Evolutionary conservation across 2,329 filamentous ascomycete species (phyloP).

Genomic region (Botryotinia convoluta): DNA sequence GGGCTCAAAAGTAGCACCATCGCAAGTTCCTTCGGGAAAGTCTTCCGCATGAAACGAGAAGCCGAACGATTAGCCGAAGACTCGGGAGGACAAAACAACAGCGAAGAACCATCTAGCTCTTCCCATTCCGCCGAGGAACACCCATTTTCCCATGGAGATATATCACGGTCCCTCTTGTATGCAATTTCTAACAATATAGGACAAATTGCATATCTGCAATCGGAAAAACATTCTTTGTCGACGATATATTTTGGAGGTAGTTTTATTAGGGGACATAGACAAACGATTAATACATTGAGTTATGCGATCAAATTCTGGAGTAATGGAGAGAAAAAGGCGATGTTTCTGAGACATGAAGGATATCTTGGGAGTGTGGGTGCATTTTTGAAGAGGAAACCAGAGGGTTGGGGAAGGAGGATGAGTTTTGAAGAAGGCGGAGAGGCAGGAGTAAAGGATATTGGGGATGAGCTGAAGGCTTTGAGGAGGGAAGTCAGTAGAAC

Average conservation of each 20-base stretch:
- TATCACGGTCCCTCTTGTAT: conserved; percentile 87
- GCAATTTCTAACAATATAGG: conserved; percentile 98
- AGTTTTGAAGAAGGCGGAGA: conserved; percentile 46
- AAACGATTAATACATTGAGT: conserved; percentile 96
- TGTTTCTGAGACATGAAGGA: conserved; percentile 92
- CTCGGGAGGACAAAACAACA: conserved; percentile 45
- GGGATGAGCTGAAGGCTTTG: background rate
- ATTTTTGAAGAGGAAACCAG: conserved; percentile 86
- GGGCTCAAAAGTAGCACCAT: conserved; percentile 94
- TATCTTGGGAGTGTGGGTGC: conserved; percentile 93
- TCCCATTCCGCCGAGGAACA: background rate
- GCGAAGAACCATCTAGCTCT: conserved; percentile 24
- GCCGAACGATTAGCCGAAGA: conserved; percentile 79
- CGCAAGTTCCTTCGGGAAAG: conserved; percentile 93
- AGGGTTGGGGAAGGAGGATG: conserved; percentile 83
- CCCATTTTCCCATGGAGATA: conserved; percentile 76
- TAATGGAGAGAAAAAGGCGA: conserved; percentile 89
- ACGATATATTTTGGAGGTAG: conserved; percentile 97
- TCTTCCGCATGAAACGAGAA: conserved; percentile 86
- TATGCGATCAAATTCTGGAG: conserved; percentile 99
- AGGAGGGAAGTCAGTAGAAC: background rate
- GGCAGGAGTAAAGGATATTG: background rate
- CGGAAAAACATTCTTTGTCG: conserved; percentile 85
- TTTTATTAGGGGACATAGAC: conserved; percentile 92
- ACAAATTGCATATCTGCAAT: conserved; percentile 96